phyloP scores from a whole-genome alignment of 768 basidiomycete genomes.

The Naematelia encephala region DNA sequence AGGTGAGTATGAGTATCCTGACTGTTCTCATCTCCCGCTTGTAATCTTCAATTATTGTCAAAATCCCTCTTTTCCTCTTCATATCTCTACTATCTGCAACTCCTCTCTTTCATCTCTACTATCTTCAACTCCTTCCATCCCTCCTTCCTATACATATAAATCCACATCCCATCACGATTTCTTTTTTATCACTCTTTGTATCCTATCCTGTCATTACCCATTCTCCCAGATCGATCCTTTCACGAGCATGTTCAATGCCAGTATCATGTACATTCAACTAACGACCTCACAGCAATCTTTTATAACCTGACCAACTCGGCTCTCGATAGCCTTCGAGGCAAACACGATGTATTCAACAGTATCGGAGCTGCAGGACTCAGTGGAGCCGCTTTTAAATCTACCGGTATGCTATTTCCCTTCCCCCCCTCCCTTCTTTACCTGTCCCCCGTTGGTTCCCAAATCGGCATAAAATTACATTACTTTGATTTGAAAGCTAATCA shows the following conservation, averaged over 20 bases:
- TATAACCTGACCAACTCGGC: conserved; percentile 97
- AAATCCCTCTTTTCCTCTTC: neutral
- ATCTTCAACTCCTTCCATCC: no score
- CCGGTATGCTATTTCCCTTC: conserved; percentile 61
- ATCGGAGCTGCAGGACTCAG: conserved; percentile 89
- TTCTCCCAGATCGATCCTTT: no score
- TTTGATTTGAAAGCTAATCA: no score
- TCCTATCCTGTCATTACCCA: no score
- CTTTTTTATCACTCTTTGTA: no score
- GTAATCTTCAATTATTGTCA: neutral
- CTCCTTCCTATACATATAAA: no score
- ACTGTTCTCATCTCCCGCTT: neutral
- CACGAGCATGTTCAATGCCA: no score
- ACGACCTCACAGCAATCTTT: conserved; percentile 66
- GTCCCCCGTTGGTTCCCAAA: no score
- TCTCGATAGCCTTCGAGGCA: conserved; percentile 80
- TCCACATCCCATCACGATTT: no score
- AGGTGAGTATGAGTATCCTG: conserved; percentile 70
- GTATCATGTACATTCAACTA: no score
- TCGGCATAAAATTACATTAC: no score
- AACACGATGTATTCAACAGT: conserved; percentile 85
- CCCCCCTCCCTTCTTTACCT: neutral
- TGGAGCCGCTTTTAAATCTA: conserved; percentile 87
- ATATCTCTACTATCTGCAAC: no score
- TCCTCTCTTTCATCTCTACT: neutral